Percentiles rank a stretch among this genome's conserved stretches.
These are phyloP conservation scores for Picochlorum sp. DNA, from an alignment of 139 green algal species.

Conservation along the genomic window DNA sequence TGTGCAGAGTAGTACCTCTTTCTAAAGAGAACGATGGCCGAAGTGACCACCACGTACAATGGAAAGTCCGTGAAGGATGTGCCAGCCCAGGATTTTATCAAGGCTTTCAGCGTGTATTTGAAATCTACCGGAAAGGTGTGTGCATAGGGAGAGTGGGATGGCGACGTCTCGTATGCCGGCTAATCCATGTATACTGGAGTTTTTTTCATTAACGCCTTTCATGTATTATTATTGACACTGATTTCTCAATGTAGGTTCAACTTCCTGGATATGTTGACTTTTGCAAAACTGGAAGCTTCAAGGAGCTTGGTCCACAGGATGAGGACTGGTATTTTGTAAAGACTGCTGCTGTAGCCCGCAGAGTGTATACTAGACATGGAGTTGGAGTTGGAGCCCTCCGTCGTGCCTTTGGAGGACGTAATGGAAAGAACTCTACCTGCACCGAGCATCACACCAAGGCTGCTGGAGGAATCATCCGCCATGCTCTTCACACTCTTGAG, in stretches of 20 bases:
- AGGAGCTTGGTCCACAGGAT: constrained; percentile 93
- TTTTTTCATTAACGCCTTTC: no score
- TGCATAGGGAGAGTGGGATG: not conserved
- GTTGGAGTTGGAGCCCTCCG: constrained; percentile 88
- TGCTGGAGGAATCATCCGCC: constrained; percentile 59
- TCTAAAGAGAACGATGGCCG: constrained; percentile 28
- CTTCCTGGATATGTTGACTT: constrained; percentile 93
- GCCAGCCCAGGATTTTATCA: constrained; percentile 78
- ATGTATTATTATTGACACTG: no score
- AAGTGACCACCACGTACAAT: constrained; percentile 16
- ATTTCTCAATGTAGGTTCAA: constrained; percentile 59
- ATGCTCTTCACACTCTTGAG: constrained; percentile 33
- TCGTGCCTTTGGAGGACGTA: constrained; percentile 78
- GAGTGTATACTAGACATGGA: constrained; percentile 85
- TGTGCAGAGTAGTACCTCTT: no score
- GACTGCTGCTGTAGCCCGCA: constrained; percentile 84
- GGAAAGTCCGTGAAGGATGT: constrained; percentile 76
- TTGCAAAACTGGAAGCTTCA: constrained; percentile 91
- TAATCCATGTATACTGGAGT: no score
- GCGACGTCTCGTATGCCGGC: not conserved
- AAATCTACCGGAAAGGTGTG: constrained; percentile 94
- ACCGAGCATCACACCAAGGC: constrained; percentile 58
- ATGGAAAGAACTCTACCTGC: constrained; percentile 41
- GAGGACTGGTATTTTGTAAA: constrained; percentile 98
- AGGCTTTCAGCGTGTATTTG: constrained; percentile 86